These are phyloP conservation scores for Penicillium paradoxum DNA, from an alignment of 495 filamentous ascomycete genomes.

Conservation along the genomic window DNA sequence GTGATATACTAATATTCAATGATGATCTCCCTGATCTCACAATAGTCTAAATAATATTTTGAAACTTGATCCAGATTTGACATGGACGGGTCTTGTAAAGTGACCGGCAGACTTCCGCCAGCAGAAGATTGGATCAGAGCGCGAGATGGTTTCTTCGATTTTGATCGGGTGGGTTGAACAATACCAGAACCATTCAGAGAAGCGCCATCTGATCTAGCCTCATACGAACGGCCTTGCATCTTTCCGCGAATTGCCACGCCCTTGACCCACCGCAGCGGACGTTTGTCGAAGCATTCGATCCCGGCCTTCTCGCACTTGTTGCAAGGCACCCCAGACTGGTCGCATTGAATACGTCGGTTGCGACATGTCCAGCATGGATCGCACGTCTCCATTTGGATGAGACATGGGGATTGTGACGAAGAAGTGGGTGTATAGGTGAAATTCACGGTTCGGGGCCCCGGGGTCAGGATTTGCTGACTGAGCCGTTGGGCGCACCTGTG, in stretches of 20 bases:
- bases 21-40: conserved; percentile 20
- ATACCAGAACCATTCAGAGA: neutral
- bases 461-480: neutral
- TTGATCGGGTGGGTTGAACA: neutral
- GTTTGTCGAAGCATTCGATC: conserved; percentile 49
- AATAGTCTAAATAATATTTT: conserved; percentile 48
- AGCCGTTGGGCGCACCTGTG: neutral
- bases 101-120: conserved; percentile 2
- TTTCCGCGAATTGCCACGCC: conserved; percentile 43
- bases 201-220: conserved; percentile 5
- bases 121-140: neutral
- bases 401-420: neutral
- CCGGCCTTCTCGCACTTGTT: conserved; percentile 41
- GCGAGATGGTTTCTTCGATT: neutral
- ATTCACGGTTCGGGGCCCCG: neutral
- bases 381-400: conserved; percentile 8
- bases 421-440: neutral
- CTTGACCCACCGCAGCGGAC: conserved; percentile 42
- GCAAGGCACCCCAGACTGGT: conserved; percentile 31
- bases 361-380: conserved; percentile 48
- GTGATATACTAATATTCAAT: neutral
- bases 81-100: conserved; percentile 35
- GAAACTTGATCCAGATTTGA: conserved; percentile 29
- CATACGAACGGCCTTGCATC: conserved; percentile 22
- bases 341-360: conserved; percentile 51